Base-by-base conservation (phyloP, 176 grass and related monocot genomes). In the Alloteropsis semialata region DNA sequence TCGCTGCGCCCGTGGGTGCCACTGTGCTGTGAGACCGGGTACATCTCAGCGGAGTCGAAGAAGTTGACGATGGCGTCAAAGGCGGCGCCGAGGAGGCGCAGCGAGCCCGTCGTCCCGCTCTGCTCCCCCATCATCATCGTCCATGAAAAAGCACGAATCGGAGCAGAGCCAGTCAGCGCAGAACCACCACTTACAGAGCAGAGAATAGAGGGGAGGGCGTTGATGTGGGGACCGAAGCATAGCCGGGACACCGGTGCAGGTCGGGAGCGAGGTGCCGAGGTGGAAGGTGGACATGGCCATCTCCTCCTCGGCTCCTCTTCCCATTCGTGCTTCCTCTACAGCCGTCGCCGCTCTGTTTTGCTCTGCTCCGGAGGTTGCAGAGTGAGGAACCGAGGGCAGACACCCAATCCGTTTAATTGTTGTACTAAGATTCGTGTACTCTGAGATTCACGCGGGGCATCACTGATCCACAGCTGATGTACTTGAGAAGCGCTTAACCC, bases 71-170 rank as follows among this genome's bases (percentile, higher is more conserved):
- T 90, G 49, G 92, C 86, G 21, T 61, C 76, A 72, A 97, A 89
- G 42, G n/a, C n/a, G n/a, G n/a, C n/a, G n/a, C n/a, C n/a, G n/a
- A n/a, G n/a, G n/a, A 97, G 95, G 45, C 95, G 77, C 14, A 89
- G 80, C 38, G 92, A 94, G 38, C 92, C 74, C 69, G 86, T 46
- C 19, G 79, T 39, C 29, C 83, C 81, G 74, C 64, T 94, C 92
- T n/a, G n/a, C n/a, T n/a, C n/a, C 21, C 92, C 90, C 83, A 94
- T 91, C 32, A 92, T 91, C 92, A 94, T 94, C 15, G 95, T 97
- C 67, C 90, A 92, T 97, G 77, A 72, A 54, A 22, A 25, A 33
- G 58, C 45, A 15, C 63, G 36, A 25, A 30, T 24, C 32, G 37
- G 22, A 65, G 32, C 24, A 42, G 41, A 46, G 8, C 48, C 43